phyloP scores from a whole-genome alignment of 164 flowering plant species.

The Magnolia sinica region DNA sequence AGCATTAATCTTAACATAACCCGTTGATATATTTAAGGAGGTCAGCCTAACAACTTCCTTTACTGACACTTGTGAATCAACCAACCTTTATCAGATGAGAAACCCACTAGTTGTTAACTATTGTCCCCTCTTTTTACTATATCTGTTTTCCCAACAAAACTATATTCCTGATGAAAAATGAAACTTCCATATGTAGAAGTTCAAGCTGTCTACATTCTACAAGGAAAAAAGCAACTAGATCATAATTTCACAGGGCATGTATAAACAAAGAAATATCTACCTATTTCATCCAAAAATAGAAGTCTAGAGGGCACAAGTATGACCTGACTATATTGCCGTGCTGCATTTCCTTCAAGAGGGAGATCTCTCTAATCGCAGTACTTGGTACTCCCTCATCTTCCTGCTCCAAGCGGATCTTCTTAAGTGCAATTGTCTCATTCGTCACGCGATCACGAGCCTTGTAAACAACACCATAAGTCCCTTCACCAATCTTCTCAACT shows the following conservation, averaged over 20 bases:
- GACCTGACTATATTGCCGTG: constrained; percentile 91
- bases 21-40: not conserved
- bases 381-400: constrained; percentile 96
- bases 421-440: constrained; percentile 81
- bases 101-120: not conserved
- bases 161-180: no score
- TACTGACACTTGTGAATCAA: not conserved
- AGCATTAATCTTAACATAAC: not conserved
- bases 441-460: constrained; percentile 81
- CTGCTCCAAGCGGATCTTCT: constrained; percentile 91
- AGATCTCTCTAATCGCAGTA: constrained; percentile 90
- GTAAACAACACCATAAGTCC: constrained; percentile 92
- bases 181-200: no score
- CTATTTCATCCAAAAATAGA: not conserved
- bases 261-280: not conserved
- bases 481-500: constrained; percentile 96
- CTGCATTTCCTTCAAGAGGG: constrained; percentile 96
- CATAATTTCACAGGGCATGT: not conserved
- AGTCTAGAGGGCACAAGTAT: not conserved
- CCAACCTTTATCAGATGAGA: not conserved
- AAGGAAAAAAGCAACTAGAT: not conserved
- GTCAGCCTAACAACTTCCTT: not conserved
- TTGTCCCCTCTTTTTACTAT: no score
- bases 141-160: no score
- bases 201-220: no score